Base-by-base conservation (phyloP, 1,139 yeast species). In the Pichia sorboxylosa region DNA sequence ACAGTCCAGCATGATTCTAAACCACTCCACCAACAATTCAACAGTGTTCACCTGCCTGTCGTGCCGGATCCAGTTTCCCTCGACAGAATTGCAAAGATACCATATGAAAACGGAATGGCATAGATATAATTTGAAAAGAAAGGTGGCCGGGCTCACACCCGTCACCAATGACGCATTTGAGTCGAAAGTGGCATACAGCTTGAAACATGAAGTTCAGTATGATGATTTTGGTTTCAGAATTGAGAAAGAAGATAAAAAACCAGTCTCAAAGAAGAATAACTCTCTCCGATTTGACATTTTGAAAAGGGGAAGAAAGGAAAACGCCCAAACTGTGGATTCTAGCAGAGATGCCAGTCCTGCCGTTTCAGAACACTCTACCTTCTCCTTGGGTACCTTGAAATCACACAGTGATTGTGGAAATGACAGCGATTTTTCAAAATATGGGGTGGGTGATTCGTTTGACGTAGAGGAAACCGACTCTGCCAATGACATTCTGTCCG, bases 101-200 rank as follows among this genome's bases (percentile, higher is more conserved):
- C 98, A 90, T 51, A 90, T 90, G 97, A 84, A 83, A 53, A 77
- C 94, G 1, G 96, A 87, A 41, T 87, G 96, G 96, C 96, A 85
- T 51, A 67, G 94, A 43, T 90, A 83, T 55, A 87, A 90, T 51
- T 66, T 90, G 52, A 90, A 90, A 57, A 69, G 98, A 56, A 67
- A 94, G 49, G 94, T 90, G 25, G 95, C 95, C 3, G 71, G 73
- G 30, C 61, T 90, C 42, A 78, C 87, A 2, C 77, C 94, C 3
- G 78, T 90, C 30, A 61, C 77, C 15, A 78, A 94, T 1, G 85
- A 82, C 6, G 31, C 41, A 3, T 53, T 53, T 32, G 47, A 47
- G 29, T 29, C 42, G 4, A 53, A 53, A 27, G 44, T 49, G 13
- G 40, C 41, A 4, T 33, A 36, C 27, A 55, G 65, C 40, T n/a